These are phyloP conservation scores for Alternaria novae-zelandiae DNA, from an alignment of 2,329 filamentous ascomycete genomes.

Conservation along the genomic window DNA sequence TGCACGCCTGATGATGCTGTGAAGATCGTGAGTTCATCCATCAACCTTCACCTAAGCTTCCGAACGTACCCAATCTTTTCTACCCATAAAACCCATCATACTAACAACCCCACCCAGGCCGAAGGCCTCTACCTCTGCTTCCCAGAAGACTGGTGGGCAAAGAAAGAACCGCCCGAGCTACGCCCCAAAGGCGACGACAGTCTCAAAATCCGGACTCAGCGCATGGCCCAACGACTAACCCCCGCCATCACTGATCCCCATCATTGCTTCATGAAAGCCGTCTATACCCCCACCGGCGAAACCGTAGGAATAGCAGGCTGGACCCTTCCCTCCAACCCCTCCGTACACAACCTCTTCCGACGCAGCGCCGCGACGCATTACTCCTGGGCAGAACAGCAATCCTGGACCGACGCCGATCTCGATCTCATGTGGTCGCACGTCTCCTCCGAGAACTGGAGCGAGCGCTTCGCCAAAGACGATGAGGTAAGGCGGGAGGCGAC, in stretches of 20 bases:
- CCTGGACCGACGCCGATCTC: too few species aligned
- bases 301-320: conserved; percentile 40
- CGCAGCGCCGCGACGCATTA: conserved; percentile 27
- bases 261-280: conserved; percentile 38
- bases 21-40: conserved; percentile 19
- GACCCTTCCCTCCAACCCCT: conserved; percentile 23
- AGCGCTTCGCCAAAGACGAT: conserved; percentile 24
- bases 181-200: conserved; percentile 15
- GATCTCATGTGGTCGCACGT: too few species aligned
- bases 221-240: conserved; percentile 28
- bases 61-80: background rate
- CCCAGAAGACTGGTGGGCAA: conserved; percentile 24
- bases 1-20: conserved; percentile 25
- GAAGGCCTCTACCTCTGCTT: conserved; percentile 37
- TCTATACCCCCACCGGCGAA: conserved; percentile 21
- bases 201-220: conserved; percentile 14
- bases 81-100: background rate
- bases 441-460: conserved; percentile 23
- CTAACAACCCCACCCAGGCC: conserved; percentile 23
- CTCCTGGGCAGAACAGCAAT: conserved; percentile 24
- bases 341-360: conserved; percentile 27
- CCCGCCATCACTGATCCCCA: conserved; percentile 22
- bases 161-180: conserved; percentile 27
- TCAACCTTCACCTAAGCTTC: background rate
- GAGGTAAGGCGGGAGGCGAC: conserved; percentile 19